Percentiles rank a stretch among this genome's conserved stretches.
Evolutionary conservation across 2,329 filamentous ascomycete genomes (phyloP).

Genomic region (Xylaria digitata): DNA sequence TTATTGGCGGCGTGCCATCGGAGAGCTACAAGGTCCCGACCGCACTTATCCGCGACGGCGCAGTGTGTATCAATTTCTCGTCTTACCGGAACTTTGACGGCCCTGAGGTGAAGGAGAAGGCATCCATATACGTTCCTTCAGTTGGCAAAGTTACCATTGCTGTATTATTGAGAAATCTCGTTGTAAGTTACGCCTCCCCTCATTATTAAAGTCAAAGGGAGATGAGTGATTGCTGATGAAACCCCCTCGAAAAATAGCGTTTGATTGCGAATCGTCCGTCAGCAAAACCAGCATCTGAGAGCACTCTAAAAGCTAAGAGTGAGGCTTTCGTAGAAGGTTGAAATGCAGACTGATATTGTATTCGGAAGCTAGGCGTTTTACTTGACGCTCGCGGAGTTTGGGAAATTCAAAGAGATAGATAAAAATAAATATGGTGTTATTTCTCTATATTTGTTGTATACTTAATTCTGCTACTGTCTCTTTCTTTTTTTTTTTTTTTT

Average conservation of each 20-base stretch:
- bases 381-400: neutral
- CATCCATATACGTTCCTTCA: slow-evolving; percentile 94
- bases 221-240: slow-evolving; percentile 45
- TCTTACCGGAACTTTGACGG: slow-evolving; percentile 92
- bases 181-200: slow-evolving; percentile 67
- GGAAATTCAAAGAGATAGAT: slow-evolving; percentile 16
- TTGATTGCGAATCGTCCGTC: slow-evolving; percentile 63
- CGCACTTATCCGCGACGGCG: slow-evolving; percentile 84
- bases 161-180: slow-evolving; percentile 85
- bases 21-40: slow-evolving; percentile 91
- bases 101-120: slow-evolving; percentile 90
- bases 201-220: neutral
- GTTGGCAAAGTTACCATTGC: slow-evolving; percentile 98
- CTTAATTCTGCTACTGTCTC: neutral
- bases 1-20: slow-evolving; percentile 91
- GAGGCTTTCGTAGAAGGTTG: slow-evolving; percentile 49
- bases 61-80: slow-evolving; percentile 99
- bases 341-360: slow-evolving; percentile 21
- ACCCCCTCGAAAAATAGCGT: slow-evolving; percentile 56
- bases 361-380: slow-evolving; percentile 1
- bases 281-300: slow-evolving; percentile 49
- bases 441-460: neutral
- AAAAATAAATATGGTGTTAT: slow-evolving; percentile 11
- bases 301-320: slow-evolving; percentile 48
- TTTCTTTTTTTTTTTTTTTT: too few relatives aligned